These are phyloP conservation scores for Cenchrus purpureus DNA, from an alignment of 176 grass and related monocot genomes.

Conservation along the genomic window DNA sequence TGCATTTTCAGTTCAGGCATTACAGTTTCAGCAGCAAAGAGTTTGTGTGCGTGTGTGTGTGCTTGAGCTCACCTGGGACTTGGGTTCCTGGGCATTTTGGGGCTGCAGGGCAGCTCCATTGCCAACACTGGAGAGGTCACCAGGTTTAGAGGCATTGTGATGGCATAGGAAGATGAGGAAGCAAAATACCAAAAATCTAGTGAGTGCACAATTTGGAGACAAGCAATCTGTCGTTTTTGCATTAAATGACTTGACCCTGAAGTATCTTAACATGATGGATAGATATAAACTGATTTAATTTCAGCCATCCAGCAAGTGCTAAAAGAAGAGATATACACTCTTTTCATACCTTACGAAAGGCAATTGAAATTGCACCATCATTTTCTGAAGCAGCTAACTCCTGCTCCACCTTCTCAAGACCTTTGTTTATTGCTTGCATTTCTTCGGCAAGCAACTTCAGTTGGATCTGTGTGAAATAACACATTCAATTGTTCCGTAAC, in stretches of 20 bases:
- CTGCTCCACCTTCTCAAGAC: constrained; percentile 97
- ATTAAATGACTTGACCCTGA: not conserved
- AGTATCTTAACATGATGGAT: constrained; percentile 17
- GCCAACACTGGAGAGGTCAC: constrained; percentile 1
- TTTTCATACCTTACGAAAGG: constrained; percentile 71
- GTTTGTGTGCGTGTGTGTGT: no score
- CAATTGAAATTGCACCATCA: constrained; percentile 72
- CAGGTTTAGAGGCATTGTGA: not conserved
- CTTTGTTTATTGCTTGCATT: constrained; percentile 99
- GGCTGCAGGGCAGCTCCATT: no score
- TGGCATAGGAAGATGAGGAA: not conserved
- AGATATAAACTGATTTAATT: constrained; percentile 21
- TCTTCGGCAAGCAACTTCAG: constrained; percentile 92
- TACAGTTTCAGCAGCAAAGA: no score
- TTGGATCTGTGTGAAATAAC: constrained; percentile 73
- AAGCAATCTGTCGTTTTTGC: constrained; percentile 14
- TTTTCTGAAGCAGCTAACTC: constrained; percentile 77
- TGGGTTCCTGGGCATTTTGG: no score
- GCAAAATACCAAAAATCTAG: constrained; percentile 2
- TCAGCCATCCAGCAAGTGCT: constrained; percentile 2
- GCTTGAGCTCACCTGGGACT: no score
- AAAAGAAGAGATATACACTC: constrained; percentile 28
- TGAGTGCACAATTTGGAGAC: constrained; percentile 1
- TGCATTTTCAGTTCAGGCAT: no score
- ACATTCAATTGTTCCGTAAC: constrained; percentile 31